Conservation (phyloP, 2,329 filamentous ascomycete species). For the Ophiostoma quercus region DNA sequence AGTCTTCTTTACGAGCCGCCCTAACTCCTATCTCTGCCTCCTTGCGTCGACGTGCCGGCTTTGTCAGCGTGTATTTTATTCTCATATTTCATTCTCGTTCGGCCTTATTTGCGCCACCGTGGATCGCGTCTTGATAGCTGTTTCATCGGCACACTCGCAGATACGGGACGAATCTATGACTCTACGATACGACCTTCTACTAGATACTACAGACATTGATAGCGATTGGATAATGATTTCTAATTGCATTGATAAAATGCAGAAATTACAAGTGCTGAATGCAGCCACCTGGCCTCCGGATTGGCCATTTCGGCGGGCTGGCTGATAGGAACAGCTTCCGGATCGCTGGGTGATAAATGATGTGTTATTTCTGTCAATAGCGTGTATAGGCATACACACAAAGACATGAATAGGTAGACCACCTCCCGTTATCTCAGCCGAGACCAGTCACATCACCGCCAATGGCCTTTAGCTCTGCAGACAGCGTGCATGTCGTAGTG, state of each 20-base stretch:
- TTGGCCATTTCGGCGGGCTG: neutral
- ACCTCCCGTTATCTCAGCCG: neutral
- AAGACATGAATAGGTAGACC: too few species aligned
- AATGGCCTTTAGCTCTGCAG: neutral
- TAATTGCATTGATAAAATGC: neutral
- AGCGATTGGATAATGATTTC: neutral
- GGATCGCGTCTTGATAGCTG: neutral
- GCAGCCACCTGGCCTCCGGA: neutral
- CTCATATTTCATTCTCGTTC: neutral
- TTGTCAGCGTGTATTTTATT: neutral
- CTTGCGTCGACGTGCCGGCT: neutral
- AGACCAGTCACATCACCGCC: neutral
- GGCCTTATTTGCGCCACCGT: neutral
- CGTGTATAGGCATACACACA: neutral
- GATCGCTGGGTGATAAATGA: constrained; percentile 6
- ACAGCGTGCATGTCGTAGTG: neutral
- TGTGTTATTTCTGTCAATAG: neutral
- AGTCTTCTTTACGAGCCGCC: neutral
- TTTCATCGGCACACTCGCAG: neutral
- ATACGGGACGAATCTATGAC: neutral
- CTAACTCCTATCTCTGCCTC: neutral
- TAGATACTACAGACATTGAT: neutral
- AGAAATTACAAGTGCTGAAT: neutral
- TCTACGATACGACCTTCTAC: neutral
- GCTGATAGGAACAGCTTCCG: constrained; percentile 3